Conservation (phyloP, 495 filamentous ascomycete genomes). For the Zalerion maritima region DNA sequence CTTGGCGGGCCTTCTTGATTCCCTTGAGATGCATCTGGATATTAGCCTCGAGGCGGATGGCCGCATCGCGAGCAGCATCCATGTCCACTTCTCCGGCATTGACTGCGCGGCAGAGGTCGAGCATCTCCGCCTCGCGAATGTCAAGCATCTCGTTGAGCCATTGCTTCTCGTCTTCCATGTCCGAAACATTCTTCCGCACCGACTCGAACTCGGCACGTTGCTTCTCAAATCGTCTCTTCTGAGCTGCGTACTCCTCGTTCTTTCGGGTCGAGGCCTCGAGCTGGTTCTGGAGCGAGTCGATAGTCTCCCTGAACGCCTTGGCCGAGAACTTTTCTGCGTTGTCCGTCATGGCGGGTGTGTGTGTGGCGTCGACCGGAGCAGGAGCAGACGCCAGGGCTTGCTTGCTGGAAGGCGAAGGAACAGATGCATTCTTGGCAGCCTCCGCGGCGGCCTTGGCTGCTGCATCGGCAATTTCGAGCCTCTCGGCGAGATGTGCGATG, state of each 20-base stretch:
- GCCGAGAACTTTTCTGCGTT: slow-evolving; percentile 78
- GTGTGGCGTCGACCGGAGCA: slow-evolving; percentile 23
- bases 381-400: slow-evolving; percentile 11
- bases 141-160: slow-evolving; percentile 92
- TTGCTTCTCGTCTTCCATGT: slow-evolving; percentile 81
- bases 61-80: slow-evolving; percentile 67
- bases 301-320: slow-evolving; percentile 87
- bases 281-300: slow-evolving; percentile 90
- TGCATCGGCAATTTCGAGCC: slow-evolving; percentile 76
- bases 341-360: slow-evolving; percentile 34
- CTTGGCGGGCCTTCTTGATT: slow-evolving; percentile 52
- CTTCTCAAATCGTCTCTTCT: no score
- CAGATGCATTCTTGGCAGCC: slow-evolving; percentile 56
- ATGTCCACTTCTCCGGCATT: slow-evolving; percentile 59
- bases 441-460: slow-evolving; percentile 78
- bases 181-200: no score
- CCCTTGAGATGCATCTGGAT: slow-evolving; percentile 96
- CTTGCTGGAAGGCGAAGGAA: slow-evolving; percentile 16
- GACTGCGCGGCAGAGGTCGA: slow-evolving; percentile 76
- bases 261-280: slow-evolving; percentile 80
- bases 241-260: slow-evolving; percentile 71
- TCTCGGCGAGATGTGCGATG: slow-evolving; percentile 70
- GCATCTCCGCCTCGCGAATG: slow-evolving; percentile 76
- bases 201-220: no score
- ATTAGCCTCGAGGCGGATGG: slow-evolving; percentile 83